Conservation (phyloP, 345 rosid genomes). For the Dimocarpus longan region DNA sequence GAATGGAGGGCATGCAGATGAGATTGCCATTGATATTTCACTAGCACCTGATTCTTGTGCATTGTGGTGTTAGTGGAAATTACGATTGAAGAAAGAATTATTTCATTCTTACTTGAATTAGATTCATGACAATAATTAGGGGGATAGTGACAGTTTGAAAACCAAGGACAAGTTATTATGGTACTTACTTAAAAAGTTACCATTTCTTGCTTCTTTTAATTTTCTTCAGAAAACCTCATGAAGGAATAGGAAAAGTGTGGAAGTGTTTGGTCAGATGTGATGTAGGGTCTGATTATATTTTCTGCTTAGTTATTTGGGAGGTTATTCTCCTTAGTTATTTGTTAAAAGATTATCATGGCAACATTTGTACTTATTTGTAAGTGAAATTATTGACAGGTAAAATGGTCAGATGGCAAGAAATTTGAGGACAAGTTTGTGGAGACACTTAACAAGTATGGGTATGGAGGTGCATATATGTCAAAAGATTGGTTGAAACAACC, state of each 20-base stretch:
- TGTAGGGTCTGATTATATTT: not conserved
- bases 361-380: constrained; percentile 17
- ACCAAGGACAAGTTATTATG: not conserved
- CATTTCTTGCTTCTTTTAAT: not conserved
- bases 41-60: not conserved
- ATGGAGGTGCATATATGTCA: constrained; percentile 80
- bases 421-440: constrained; percentile 78
- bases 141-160: not conserved
- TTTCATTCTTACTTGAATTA: not conserved
- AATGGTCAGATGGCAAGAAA: constrained; percentile 74
- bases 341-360: not conserved
- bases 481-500: constrained; percentile 83
- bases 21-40: not conserved
- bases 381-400: constrained; percentile 51
- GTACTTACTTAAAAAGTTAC: not conserved
- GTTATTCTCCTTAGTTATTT: not conserved
- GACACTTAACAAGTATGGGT: constrained; percentile 77
- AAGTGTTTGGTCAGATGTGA: not conserved
- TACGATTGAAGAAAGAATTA: not conserved
- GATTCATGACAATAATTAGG: not conserved
- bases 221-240: not conserved
- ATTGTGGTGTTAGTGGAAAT: not conserved
- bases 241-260: not conserved
- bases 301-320: not conserved
- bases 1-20: not conserved